Evolutionary conservation across 2,329 filamentous ascomycete genomes (phyloP).

Genomic region (Pestalotiopsis fici): DNA sequence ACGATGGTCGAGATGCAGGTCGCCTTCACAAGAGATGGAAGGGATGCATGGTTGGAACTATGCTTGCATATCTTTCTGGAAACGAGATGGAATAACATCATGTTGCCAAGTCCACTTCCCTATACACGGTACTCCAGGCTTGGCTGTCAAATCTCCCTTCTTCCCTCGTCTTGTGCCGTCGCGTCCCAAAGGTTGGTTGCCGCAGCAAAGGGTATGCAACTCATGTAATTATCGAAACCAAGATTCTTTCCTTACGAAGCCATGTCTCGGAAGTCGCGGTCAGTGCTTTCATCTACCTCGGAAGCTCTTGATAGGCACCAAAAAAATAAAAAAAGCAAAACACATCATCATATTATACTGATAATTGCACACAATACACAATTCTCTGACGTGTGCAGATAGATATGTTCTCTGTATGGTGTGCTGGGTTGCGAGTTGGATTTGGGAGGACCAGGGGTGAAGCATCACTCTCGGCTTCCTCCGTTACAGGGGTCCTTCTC

Average conservation of each 20-base stretch:
- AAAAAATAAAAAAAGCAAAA: neutral
- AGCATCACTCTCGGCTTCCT: no score
- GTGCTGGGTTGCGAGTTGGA: no score
- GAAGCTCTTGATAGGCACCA: neutral
- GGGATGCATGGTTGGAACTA: neutral
- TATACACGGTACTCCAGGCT: no score
- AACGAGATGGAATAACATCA: neutral
- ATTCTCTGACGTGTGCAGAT: neutral
- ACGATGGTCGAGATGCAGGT: neutral
- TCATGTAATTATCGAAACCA: neutral
- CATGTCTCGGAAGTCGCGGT: neutral
- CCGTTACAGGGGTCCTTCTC: no score
- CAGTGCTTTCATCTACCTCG: no score
- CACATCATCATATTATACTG: neutral
- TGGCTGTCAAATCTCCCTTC: neutral
- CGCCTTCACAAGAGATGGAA: neutral
- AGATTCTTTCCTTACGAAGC: neutral
- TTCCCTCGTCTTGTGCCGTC: neutral
- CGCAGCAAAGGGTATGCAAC: neutral
- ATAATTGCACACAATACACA: neutral
- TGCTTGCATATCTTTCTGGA: neutral
- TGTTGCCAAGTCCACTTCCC: no score
- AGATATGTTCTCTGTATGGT: no score
- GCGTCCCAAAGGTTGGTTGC: neutral
- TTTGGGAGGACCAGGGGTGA: no score